Percentiles rank a stretch among this genome's conserved stretches.
Evolutionary conservation across 495 filamentous ascomycete species (phyloP).

Genomic region (Neurospora sp.): DNA sequence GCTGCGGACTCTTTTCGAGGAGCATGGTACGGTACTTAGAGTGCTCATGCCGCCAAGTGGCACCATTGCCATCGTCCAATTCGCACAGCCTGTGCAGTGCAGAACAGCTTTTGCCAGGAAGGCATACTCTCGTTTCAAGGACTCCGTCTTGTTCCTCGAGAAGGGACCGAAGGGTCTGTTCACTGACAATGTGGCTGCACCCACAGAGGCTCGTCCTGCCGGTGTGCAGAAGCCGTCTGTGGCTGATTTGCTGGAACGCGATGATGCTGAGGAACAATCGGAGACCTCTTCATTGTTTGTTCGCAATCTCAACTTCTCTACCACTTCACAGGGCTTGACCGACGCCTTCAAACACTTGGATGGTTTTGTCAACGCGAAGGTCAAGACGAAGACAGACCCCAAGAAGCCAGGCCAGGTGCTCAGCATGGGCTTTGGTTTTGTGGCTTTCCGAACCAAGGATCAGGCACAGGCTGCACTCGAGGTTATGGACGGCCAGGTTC

Average conservation of each 20-base stretch:
- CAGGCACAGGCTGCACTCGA: slow-evolving; percentile 68
- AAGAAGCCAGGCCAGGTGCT: slow-evolving; percentile 74
- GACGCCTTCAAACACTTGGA: slow-evolving; percentile 69
- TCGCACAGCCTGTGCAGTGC: slow-evolving; percentile 63
- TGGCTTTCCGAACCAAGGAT: slow-evolving; percentile 69
- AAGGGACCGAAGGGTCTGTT: slow-evolving; percentile 86
- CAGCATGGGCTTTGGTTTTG: slow-evolving; percentile 95
- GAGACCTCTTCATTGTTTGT: slow-evolving; percentile 79
- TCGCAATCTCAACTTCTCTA: slow-evolving; percentile 88
- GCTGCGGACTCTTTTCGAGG: slow-evolving; percentile 54
- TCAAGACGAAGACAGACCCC: slow-evolving; percentile 80
- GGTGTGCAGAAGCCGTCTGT: slow-evolving; percentile 32
- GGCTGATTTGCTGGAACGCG: slow-evolving; percentile 47
- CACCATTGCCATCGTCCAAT: slow-evolving; percentile 88
- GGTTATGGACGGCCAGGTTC: slow-evolving; percentile 75
- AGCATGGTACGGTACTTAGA: slow-evolving; percentile 60
- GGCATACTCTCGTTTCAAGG: slow-evolving; percentile 82
- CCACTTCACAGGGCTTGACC: slow-evolving; percentile 61
- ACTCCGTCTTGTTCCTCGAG: slow-evolving; percentile 85
- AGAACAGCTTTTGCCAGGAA: slow-evolving; percentile 70
- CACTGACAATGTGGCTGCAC: slow-evolving; percentile 26
- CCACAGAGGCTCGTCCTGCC: slow-evolving; percentile 16
- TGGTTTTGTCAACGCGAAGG: slow-evolving; percentile 72
- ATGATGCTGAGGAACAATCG: slow-evolving; percentile 34
- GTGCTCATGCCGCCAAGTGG: slow-evolving; percentile 87